These are phyloP conservation scores for Pythium plurisporium DNA, from an alignment of 352 stramenopile species.

Conservation along the genomic window DNA sequence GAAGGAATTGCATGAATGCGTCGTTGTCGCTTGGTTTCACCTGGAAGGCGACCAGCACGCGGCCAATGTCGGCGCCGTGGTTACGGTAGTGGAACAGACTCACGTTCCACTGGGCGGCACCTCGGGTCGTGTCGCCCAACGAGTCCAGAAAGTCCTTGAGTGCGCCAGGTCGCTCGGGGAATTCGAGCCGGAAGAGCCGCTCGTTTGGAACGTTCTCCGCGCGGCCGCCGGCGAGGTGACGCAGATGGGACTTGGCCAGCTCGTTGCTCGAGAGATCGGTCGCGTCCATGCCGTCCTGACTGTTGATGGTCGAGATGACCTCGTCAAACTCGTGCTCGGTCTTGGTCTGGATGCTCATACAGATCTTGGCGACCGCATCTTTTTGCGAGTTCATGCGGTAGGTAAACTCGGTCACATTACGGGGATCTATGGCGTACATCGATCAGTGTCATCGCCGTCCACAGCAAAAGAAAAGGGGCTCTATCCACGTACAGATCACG, in stretches of 20 bases:
- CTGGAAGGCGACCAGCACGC: slow-evolving; percentile 96
- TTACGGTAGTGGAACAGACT: slow-evolving; percentile 99
- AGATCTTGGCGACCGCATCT: slow-evolving; percentile 87
- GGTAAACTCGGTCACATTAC: slow-evolving; percentile 96
- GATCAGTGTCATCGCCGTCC: too few species aligned
- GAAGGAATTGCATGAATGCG: slow-evolving; percentile 60
- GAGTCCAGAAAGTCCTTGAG: slow-evolving; percentile 92
- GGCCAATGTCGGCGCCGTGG: slow-evolving; percentile 96
- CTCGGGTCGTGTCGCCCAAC: slow-evolving; percentile 47
- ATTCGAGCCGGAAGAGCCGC: slow-evolving; percentile 95
- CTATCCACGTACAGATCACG: slow-evolving; percentile 52
- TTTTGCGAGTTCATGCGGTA: slow-evolving; percentile 90
- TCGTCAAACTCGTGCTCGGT: slow-evolving; percentile 53
- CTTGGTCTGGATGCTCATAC: slow-evolving; percentile 94
- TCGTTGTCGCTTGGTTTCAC: slow-evolving; percentile 61
- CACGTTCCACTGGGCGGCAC: slow-evolving; percentile 90
- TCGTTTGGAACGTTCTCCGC: slow-evolving; percentile 85
- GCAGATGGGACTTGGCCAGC: slow-evolving; percentile 93
- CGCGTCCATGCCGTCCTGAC: slow-evolving; percentile 81
- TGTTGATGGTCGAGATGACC: slow-evolving; percentile 68
- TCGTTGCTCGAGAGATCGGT: slow-evolving; percentile 95
- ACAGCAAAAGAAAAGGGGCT: too few species aligned
- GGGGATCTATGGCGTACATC: too few species aligned
- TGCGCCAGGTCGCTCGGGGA: slow-evolving; percentile 90
- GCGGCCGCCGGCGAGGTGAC: slow-evolving; percentile 93